Conservation (phyloP, 2,329 filamentous ascomycete genomes). For the Ilyonectria sp. region DNA sequence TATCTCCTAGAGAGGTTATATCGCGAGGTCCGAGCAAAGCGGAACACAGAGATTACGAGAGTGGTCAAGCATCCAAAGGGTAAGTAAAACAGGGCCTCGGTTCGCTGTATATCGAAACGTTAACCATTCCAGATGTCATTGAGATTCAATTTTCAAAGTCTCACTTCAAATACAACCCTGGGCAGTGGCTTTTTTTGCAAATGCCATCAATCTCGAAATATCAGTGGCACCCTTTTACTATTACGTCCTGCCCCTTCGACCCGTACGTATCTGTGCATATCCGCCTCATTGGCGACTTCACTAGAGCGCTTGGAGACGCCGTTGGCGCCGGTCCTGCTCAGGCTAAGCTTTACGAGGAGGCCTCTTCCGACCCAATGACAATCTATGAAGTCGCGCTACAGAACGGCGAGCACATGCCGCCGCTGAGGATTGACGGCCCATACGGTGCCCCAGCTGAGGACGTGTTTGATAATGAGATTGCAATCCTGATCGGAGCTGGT, state of each 20-base stretch:
- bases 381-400: conserved; percentile 98
- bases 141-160: conserved; percentile 98
- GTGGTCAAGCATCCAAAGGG: conserved; percentile 70
- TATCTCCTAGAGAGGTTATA: conserved; percentile 93
- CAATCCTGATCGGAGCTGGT: conserved; percentile 87
- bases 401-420: conserved; percentile 93
- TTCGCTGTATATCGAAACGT: conserved; percentile 56
- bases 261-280: conserved; percentile 95
- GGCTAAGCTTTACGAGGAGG: conserved; percentile 88
- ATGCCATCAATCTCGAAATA: conserved; percentile 88
- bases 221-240: conserved; percentile 99
- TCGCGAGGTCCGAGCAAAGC: conserved; percentile 87
- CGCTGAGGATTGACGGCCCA: conserved; percentile 91
- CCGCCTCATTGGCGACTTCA: conserved; percentile 97
- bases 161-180: conserved; percentile 97
- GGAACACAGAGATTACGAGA: conserved; percentile 90
- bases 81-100: conserved; percentile 1
- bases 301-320: conserved; percentile 89
- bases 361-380: conserved; percentile 82
- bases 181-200: conserved; percentile 98
- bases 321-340: conserved; percentile 93
- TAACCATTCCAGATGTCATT: conserved; percentile 94
- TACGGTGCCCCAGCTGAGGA: conserved; percentile 98
- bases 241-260: conserved; percentile 97
- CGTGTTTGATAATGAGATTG: conserved; percentile 94